Evolutionary conservation across 306 rosid genomes (phyloP), one percentile per base, ranked within the genome.

Genomic region (Glycine latifolia): DNA sequence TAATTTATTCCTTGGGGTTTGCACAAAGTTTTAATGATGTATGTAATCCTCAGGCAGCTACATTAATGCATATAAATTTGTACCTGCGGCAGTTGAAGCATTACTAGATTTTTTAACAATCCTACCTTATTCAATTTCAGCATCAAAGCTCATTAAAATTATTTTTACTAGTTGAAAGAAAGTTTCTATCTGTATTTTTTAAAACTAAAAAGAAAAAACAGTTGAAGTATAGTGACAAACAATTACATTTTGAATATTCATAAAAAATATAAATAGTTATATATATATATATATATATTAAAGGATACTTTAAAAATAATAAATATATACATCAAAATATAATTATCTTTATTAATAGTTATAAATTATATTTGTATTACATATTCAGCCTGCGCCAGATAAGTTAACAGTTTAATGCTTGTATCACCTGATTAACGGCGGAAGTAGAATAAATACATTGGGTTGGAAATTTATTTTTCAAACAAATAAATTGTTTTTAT

Each of bases 1-100:
- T 67, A 78, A 78, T 73, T 65, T 55, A 47, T 78, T 65, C 39
- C 41, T 63, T 62, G 77, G 77, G 71, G 5, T 47, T 58, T 58
- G 62, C 62, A 56, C 61, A 20, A 10, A 5, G 67, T 20, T 47
- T 85, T 26, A 54, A 76, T 71, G 76, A 55, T 33, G 46, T 47
- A 61, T 44, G 35, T 48, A 48, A 17, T 55, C 31, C 1, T 26
- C 2, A 26, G 31, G 31, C 31, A 26, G 31, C 31, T 26, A 26
- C 31, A 26, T 26, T 26, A 26, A 26, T 26, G 31, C 31, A 26
- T 26, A 26, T 26, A 20, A 20, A 20, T 20, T 20, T 20, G 26
- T 20, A 26, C 31, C 31, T 26, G 31, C 2, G 31, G 31, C 31
- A 26, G 31, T 26, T 26, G 31, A 26, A 26, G 31, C 31, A 26